Base-by-base conservation (phyloP, 2,329 filamentous ascomycete species). In the Didymella sp. region DNA sequence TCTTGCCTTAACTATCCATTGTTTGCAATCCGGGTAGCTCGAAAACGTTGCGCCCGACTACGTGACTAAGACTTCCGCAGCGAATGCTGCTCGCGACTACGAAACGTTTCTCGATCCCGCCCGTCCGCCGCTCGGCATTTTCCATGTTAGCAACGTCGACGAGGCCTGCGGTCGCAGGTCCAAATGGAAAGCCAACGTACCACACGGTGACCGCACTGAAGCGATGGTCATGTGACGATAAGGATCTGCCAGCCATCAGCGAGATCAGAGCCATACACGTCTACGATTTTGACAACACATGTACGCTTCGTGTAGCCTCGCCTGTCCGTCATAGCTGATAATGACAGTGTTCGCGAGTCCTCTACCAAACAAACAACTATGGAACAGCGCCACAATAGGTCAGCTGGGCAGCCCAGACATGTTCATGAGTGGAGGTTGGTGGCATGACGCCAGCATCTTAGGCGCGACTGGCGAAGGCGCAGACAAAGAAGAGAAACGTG, bases 241-340 rank as follows among this genome's bases (percentile, higher is more conserved):
- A 86, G 71, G 84, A 88, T 59, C 81, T 95, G 30, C 91, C 92
- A 85, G 84, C 85, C 28, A 82, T 87, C 11, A 82, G 89, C 38
- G 81, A 86, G 52, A 89, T 98, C 77, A 91, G 86, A 73, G 80
- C 87, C 8, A 87, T 99, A 49, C 94, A 98, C 73, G 85, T 99
- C 66, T 98, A 98, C 79, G 95, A 99, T 76, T 99, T 98, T 76
- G 95, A 99, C 78, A 98, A 99, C 73, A 98, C 94, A 33, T 80
- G 91, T 94, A 80, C 74, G 88, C 61, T 33, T 42, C 33, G 37
- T 49, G 38, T 45, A 60, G 48, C 46, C 13, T 22, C 37, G 31
- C 38, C n/a, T 21, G 28, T 22, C 50, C 48, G 25, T 52, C 31
- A 17, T n/a, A 33, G 25, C 40, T 66, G 43, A 68, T 42, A 15